A percentile compares a stretch with the other conserved stretches of the same genome.
Evolutionary conservation across 345 rosid genomes (phyloP).

Genomic region (Turnera subulata): DNA sequence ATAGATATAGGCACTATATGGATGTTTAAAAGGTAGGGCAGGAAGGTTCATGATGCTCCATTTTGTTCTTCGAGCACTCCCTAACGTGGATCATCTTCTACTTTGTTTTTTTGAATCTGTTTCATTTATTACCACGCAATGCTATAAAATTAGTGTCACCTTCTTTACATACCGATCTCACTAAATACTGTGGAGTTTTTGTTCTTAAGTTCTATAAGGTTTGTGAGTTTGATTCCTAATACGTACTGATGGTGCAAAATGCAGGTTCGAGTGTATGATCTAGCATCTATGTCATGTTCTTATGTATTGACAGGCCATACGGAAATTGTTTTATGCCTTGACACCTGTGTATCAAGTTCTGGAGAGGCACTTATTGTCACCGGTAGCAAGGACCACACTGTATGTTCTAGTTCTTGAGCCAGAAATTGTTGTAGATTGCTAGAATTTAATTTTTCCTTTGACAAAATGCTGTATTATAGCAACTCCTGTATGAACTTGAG

Average conservation of each 20-base stretch:
- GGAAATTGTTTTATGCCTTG: conserved; percentile 75
- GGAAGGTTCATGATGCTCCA: too few species aligned
- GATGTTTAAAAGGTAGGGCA: too few species aligned
- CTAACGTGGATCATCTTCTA: too few species aligned
- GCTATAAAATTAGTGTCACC: too few species aligned
- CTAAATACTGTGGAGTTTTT: too few species aligned
- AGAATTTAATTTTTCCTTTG: neutral
- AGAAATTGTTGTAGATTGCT: neutral
- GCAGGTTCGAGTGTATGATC: conserved; percentile 91
- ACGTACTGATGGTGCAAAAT: conserved; percentile 11
- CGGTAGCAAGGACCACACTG: conserved; percentile 89
- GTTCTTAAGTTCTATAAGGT: neutral
- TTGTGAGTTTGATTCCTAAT: conserved; percentile 14
- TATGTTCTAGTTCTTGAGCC: conserved; percentile 36
- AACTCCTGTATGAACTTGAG: too few species aligned
- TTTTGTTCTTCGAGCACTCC: too few species aligned
- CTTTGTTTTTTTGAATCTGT: too few species aligned
- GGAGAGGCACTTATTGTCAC: conserved; percentile 64
- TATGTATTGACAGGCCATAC: conserved; percentile 84
- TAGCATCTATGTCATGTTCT: conserved; percentile 86
- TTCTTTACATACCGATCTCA: too few species aligned
- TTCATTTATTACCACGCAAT: too few species aligned
- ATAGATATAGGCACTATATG: too few species aligned
- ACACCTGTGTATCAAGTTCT: conserved; percentile 61
- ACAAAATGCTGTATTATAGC: too few species aligned